Percentiles rank a stretch among this genome's conserved stretches.
Evolutionary conservation across 306 rosid species (phyloP).

Genomic region (Castanospermum australe): DNA sequence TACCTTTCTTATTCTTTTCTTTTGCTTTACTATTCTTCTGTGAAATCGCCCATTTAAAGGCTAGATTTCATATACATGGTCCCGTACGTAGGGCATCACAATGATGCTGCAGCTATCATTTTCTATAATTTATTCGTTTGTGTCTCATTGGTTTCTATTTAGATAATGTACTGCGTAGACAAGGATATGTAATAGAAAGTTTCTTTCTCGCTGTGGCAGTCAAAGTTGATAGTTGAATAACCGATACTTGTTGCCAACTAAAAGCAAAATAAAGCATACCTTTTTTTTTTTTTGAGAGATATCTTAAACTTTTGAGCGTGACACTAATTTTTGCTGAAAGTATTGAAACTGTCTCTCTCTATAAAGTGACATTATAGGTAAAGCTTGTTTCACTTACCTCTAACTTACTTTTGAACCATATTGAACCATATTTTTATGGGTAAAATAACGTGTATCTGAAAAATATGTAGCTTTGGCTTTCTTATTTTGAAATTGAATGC

Average conservation of each 20-base stretch:
- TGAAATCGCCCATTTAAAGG: background rate
- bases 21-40: conserved; percentile 10
- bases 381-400: no score
- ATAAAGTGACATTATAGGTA: no score
- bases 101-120: conserved; percentile 24
- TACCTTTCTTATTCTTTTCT: conserved; percentile 12
- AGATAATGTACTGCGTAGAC: conserved; percentile 3
- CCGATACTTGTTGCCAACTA: conserved; percentile 1
- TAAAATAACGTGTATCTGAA: no score
- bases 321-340: no score
- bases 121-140: conserved; percentile 18
- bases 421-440: no score
- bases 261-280: conserved; percentile 15
- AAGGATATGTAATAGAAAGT: conserved; percentile 31
- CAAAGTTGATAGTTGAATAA: conserved; percentile 26
- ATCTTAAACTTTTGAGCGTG: no score
- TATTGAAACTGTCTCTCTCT: no score
- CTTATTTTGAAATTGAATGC: background rate
- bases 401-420: no score
- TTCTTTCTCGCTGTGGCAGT: background rate
- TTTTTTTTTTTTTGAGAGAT: background rate
- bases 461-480: no score
- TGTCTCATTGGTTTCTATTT: background rate
- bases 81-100: background rate
- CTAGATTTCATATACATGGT: background rate